phyloP scores from a whole-genome alignment of 2,329 filamentous ascomycete species.

The Fusarium pininemorale region DNA sequence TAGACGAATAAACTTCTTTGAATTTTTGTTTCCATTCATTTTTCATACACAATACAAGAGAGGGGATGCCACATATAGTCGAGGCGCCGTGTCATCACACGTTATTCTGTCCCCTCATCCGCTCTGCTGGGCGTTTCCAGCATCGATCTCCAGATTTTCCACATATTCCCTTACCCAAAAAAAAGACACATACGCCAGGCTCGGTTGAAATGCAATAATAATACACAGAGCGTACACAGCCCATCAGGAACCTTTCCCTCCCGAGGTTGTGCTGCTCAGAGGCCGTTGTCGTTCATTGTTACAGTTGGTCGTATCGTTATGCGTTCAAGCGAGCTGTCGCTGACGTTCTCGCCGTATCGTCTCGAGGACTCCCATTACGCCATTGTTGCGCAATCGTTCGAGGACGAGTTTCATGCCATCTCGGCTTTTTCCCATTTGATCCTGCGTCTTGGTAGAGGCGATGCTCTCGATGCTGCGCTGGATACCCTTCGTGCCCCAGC shows the following conservation, averaged over 20 bases:
- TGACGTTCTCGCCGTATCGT: constrained; percentile 59
- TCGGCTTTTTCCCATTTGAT: constrained; percentile 81
- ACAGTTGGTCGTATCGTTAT: constrained; percentile 29
- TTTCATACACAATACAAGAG: constrained; percentile 49
- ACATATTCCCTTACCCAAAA: constrained; percentile 34
- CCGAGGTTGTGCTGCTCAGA: constrained; percentile 27
- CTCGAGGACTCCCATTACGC: constrained; percentile 67
- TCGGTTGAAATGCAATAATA: constrained; percentile 43
- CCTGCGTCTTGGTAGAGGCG: constrained; percentile 78
- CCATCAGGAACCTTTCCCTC: constrained; percentile 11
- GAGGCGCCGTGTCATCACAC: constrained; percentile 43
- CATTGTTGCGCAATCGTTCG: constrained; percentile 70
- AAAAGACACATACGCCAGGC: constrained; percentile 49
- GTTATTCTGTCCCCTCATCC: constrained; percentile 22
- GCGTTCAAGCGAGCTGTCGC: constrained; percentile 41
- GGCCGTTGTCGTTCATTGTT: constrained; percentile 40
- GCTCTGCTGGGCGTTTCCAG: constrained; percentile 17
- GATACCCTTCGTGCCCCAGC: constrained; percentile 75
- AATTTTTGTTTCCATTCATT: constrained; percentile 30
- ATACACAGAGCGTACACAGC: constrained; percentile 46
- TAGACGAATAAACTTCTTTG: not conserved
- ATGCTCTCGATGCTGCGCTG: constrained; percentile 83
- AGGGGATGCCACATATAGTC: constrained; percentile 50
- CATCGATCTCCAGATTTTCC: constrained; percentile 14
- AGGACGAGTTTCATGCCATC: constrained; percentile 86